Percentiles rank a stretch among this genome's conserved stretches.
phyloP scores from a whole-genome alignment of 2,329 filamentous ascomycete genomes.

The Beauveria scarabaeidicola region DNA sequence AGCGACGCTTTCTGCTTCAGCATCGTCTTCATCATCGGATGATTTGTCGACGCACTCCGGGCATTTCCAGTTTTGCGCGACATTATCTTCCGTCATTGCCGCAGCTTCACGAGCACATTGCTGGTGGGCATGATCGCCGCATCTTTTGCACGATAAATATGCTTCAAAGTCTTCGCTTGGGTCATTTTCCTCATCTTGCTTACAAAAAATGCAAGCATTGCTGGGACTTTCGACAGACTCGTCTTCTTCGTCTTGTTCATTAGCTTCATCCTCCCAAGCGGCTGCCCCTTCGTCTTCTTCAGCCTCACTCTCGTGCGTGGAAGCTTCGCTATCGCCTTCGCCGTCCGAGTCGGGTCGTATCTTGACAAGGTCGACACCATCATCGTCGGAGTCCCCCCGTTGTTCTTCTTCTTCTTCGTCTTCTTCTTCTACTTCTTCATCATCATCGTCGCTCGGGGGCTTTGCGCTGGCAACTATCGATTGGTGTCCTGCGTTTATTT shows the following conservation, averaged over 20 bases:
- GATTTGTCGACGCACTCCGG: constrained; percentile 36
- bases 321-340: constrained; percentile 24
- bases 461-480: constrained; percentile 3
- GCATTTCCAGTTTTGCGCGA: constrained; percentile 40
- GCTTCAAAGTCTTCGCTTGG: constrained; percentile 73
- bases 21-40: constrained; percentile 20
- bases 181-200: constrained; percentile 73
- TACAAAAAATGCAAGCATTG: constrained; percentile 61
- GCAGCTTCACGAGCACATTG: constrained; percentile 8
- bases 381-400: constrained; percentile 35
- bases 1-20: constrained; percentile 20
- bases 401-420: constrained; percentile 24
- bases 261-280: constrained; percentile 47
- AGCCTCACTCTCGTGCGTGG: constrained; percentile 33
- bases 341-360: constrained; percentile 42
- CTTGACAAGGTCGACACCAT: constrained; percentile 50
- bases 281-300: constrained; percentile 26
- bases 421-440: constrained; percentile 24
- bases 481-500: constrained; percentile 14
- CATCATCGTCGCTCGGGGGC: constrained; percentile 13
- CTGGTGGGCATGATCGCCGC: constrained; percentile 57
- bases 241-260: constrained; percentile 49
- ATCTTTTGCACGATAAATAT: constrained; percentile 67
- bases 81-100: constrained; percentile 6
- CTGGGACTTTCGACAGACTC: constrained; percentile 29